These are phyloP conservation scores for Nakazawaea wyomingensis DNA, from an alignment of 805 yeast species.

Conservation along the genomic window DNA sequence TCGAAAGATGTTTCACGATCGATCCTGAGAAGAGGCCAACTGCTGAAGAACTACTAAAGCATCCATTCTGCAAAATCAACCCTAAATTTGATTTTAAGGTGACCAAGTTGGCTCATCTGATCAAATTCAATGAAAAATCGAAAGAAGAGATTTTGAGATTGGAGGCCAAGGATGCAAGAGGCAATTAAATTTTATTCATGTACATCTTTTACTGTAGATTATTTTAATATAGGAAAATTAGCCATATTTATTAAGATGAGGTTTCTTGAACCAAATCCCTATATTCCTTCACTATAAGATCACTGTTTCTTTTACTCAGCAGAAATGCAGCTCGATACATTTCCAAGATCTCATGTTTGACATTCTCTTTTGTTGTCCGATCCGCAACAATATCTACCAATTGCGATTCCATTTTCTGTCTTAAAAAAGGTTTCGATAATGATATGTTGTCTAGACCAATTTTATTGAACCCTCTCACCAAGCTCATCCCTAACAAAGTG, in stretches of 20 bases:
- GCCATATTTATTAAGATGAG: not conserved
- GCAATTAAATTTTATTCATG: not conserved
- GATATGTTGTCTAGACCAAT: constrained; percentile 68
- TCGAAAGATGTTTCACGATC: constrained; percentile 72
- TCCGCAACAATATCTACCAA: constrained; percentile 71
- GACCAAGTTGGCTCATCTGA: constrained; percentile 52
- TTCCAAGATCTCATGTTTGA: constrained; percentile 46
- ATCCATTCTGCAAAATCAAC: constrained; percentile 56
- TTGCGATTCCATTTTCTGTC: constrained; percentile 69
- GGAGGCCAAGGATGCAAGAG: constrained; percentile 7
- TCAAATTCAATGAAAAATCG: constrained; percentile 31
- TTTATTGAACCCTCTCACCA: constrained; percentile 82
- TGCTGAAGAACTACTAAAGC: constrained; percentile 77
- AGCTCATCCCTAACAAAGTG: constrained; percentile 75
- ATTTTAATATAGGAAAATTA: not conserved
- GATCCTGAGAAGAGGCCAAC: constrained; percentile 80
- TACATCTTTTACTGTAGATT: not conserved
- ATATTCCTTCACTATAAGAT: constrained; percentile 31
- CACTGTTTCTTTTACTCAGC: constrained; percentile 37
- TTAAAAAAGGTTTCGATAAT: constrained; percentile 81
- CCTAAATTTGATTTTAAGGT: constrained; percentile 42
- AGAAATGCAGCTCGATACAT: constrained; percentile 61
- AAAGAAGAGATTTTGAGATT: constrained; percentile 8
- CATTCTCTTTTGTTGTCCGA: constrained; percentile 41
- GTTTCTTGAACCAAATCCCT: not conserved